Evolutionary conservation across 169 alveolate genomes (phyloP).

Genomic region (Plasmodium ovale): DNA sequence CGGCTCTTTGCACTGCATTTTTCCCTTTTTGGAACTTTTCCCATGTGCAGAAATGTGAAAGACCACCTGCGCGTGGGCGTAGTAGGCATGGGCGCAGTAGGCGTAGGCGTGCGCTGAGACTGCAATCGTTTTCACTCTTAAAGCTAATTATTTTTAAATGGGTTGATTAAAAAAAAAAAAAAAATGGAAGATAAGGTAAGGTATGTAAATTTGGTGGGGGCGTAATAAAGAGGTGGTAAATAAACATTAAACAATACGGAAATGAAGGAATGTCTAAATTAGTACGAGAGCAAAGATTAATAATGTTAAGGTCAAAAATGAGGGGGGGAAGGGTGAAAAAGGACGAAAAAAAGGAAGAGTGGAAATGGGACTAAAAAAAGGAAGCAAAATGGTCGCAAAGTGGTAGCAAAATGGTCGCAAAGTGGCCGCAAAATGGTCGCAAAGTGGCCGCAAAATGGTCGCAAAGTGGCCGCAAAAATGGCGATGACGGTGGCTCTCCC

Average conservation of each 20-base stretch:
- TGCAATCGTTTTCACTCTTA: constrained; percentile 35
- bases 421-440: too few species aligned
- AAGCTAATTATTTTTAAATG: constrained; percentile 73
- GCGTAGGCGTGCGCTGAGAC: too few species aligned
- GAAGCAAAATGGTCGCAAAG: too few species aligned
- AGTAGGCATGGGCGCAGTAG: too few species aligned
- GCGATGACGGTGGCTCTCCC: too few species aligned
- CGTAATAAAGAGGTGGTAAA: neutral
- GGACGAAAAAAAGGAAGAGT: neutral
- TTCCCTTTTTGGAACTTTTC: too few species aligned
- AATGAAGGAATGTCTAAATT: neutral
- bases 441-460: too few species aligned
- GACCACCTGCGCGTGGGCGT: too few species aligned
- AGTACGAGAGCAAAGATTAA: neutral
- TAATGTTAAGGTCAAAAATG: neutral
- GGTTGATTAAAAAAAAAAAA: constrained; percentile 31
- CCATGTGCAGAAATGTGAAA: too few species aligned
- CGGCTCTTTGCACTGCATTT: too few species aligned
- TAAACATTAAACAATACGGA: neutral
- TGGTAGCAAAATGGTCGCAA: too few species aligned
- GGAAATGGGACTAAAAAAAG: neutral
- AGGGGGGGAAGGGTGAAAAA: neutral
- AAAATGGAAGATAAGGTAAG: constrained; percentile 6
- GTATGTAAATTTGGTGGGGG: neutral
- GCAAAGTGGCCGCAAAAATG: too few species aligned